A percentile compares a stretch with the other conserved stretches of the same genome.
Conservation (phyloP, 352 stramenopile genomes). For the Salisapilia sapeloensis region DNA sequence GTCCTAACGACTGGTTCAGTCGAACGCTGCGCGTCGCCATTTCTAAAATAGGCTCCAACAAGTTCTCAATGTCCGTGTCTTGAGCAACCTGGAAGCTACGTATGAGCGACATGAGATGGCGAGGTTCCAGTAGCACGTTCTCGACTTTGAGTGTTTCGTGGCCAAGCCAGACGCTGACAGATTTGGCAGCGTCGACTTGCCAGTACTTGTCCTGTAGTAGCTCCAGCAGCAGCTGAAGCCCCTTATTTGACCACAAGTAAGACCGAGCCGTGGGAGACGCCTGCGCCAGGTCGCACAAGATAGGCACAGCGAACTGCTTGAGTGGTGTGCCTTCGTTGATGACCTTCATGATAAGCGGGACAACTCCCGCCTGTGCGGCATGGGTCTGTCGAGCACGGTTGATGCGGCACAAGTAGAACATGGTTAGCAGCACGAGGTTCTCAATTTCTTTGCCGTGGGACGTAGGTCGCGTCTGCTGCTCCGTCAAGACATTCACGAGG, state of each 20-base stretch:
- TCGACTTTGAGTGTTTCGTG: conserved; percentile 78
- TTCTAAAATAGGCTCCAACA: conserved; percentile 63
- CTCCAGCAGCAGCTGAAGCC: conserved; percentile 74
- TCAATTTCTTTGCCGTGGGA: conserved; percentile 58
- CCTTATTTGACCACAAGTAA: conserved; percentile 72
- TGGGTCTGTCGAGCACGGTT: conserved; percentile 82
- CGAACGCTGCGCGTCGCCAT: conserved; percentile 59
- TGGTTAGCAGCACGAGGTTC: conserved; percentile 81
- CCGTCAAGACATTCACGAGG: conserved; percentile 63
- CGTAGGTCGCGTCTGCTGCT: conserved; percentile 11
- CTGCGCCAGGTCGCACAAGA: conserved; percentile 86
- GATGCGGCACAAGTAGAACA: conserved; percentile 89
- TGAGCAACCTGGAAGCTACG: conserved; percentile 45
- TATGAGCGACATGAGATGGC: conserved; percentile 53
- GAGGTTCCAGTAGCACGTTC: conserved; percentile 42
- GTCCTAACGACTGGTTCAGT: conserved; percentile 74
- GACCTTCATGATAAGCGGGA: conserved; percentile 81
- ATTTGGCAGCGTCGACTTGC: conserved; percentile 82
- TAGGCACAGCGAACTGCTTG: conserved; percentile 85
- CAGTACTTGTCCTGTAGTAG: conserved; percentile 81
- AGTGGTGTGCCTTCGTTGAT: conserved; percentile 67
- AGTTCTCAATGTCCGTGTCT: conserved; percentile 61
- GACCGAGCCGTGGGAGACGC: conserved; percentile 67
- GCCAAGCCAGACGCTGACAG: conserved; percentile 70
- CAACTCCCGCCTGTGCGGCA: conserved; percentile 77